Conservation (phyloP, 345 rosid species). For the Eucalyptus tenuipes region DNA sequence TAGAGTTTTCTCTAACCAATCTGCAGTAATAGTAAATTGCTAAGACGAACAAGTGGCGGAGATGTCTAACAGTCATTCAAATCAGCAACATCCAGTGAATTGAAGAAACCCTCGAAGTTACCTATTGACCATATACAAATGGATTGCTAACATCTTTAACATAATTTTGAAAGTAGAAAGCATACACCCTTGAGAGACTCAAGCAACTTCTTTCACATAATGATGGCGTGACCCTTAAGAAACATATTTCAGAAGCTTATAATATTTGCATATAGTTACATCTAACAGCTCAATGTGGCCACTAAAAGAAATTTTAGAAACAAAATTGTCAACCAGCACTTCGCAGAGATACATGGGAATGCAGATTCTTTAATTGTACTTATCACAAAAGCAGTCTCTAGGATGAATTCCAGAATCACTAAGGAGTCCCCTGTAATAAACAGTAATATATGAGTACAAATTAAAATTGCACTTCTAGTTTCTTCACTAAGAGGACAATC, state of each 20-base stretch:
- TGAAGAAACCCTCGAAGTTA: not conserved
- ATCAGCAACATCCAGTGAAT: not conserved
- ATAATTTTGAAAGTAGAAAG: not conserved
- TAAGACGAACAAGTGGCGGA: not conserved
- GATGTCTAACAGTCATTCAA: not conserved
- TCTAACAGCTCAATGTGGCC: not conserved
- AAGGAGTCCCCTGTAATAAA: not conserved
- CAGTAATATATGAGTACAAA: not conserved
- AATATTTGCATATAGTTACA: not conserved
- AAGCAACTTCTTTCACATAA: not conserved
- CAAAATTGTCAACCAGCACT: not conserved
- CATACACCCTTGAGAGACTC: not conserved
- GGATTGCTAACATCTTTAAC: not conserved
- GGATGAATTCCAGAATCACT: not conserved
- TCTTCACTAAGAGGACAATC: not conserved
- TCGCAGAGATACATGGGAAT: not conserved
- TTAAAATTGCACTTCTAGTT: not conserved
- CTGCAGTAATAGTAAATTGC: constrained; percentile 24
- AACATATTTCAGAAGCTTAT: not conserved
- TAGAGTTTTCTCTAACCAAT: constrained; percentile 73
- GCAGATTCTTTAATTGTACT: not conserved
- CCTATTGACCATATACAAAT: not conserved
- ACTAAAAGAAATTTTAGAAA: not conserved
- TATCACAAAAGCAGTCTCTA: not conserved
- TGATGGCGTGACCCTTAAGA: not conserved